These are phyloP conservation scores for Scenedesmus sp. DNA, from an alignment of 163 green algal genomes.

Conservation along the genomic window DNA sequence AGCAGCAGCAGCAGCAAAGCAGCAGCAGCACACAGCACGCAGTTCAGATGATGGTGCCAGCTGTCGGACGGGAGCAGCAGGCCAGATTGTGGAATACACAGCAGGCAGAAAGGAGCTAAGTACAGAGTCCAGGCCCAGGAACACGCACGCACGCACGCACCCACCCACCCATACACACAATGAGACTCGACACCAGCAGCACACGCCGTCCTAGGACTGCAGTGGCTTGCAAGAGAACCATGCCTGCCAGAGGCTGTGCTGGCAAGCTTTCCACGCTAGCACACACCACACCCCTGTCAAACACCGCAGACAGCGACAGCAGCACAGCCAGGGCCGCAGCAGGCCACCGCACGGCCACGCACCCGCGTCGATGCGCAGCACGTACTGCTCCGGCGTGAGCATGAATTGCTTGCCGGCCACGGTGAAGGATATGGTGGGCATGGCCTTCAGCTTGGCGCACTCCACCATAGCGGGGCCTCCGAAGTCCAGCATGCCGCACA, in stretches of 20 bases:
- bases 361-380: slow-evolving; percentile 80
- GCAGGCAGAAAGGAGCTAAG: background rate
- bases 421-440: slow-evolving; percentile 91
- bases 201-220: too few relatives aligned
- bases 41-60: too few relatives aligned
- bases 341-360: background rate
- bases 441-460: slow-evolving; percentile 81
- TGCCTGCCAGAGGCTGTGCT: too few relatives aligned
- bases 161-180: too few relatives aligned
- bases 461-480: slow-evolving; percentile 81
- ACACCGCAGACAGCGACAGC: background rate
- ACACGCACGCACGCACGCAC: too few relatives aligned
- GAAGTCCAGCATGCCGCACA: slow-evolving; percentile 68
- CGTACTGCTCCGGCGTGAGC: slow-evolving; percentile 92
- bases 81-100: background rate
- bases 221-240: too few relatives aligned
- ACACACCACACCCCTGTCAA: too few relatives aligned
- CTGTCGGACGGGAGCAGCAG: slow-evolving; percentile 19
- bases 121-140: too few relatives aligned
- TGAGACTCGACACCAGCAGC: too few relatives aligned
- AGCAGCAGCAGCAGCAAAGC: background rate
- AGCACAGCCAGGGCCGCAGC: background rate
- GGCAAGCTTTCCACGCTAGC: too few relatives aligned
- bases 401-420: slow-evolving; percentile 87
- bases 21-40: slow-evolving; percentile 41